Percentiles rank a stretch among this genome's conserved stretches.
Conservation (phyloP, 306 rosid species). For the Malus orientalis region DNA sequence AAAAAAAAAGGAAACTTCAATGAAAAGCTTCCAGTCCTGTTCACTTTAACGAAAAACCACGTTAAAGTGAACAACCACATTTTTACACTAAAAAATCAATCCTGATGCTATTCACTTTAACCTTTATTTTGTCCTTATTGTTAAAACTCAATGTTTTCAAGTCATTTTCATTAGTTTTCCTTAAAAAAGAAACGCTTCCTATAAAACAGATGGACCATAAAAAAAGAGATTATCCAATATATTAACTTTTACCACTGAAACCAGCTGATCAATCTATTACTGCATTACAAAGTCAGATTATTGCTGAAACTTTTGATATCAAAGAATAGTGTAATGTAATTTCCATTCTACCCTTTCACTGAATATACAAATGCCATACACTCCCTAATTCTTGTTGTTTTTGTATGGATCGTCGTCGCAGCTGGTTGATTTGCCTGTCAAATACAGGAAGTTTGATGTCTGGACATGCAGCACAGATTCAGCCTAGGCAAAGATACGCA, state of each 20-base stretch:
- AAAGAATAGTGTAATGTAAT: neutral
- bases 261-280: neutral
- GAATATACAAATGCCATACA: neutral
- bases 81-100: too few species aligned
- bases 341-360: neutral
- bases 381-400: neutral
- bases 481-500: conserved; percentile 5
- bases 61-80: too few species aligned
- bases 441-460: neutral
- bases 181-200: too few species aligned
- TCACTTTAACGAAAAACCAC: too few species aligned
- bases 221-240: too few species aligned
- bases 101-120: too few species aligned
- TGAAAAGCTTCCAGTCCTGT: too few species aligned
- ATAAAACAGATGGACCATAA: too few species aligned
- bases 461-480: neutral
- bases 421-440: neutral
- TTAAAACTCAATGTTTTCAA: too few species aligned
- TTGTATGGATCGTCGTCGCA: neutral
- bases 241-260: neutral
- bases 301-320: neutral
- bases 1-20: neutral
- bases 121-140: too few species aligned
- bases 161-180: too few species aligned
- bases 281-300: neutral